Evolutionary conservation across 1,139 yeast genomes (phyloP).

Genomic region (Diutina siamensis): DNA sequence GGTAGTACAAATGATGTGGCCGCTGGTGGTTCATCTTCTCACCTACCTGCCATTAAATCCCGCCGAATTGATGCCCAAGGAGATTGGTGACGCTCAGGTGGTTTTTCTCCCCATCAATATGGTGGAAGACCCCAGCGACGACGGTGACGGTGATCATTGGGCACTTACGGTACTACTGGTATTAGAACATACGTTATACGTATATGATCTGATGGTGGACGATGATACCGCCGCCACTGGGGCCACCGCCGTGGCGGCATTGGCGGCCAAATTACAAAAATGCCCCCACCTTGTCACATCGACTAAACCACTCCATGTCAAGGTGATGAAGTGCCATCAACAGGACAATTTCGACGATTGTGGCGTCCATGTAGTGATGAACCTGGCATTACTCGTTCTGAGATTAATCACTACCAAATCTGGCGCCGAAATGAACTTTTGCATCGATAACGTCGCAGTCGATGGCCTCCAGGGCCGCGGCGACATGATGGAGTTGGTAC

Average conservation of each 20-base stretch:
- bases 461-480: constrained; percentile 1
- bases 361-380: constrained; percentile 17
- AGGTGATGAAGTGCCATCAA: constrained; percentile 27
- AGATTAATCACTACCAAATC: not conserved
- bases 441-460: not conserved
- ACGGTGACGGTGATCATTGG: constrained; percentile 36
- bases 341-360: constrained; percentile 37
- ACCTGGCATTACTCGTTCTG: not conserved
- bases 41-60: constrained; percentile 2
- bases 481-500: not conserved
- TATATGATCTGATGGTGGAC: constrained; percentile 30
- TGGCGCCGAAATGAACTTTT: not conserved
- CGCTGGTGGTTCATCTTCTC: constrained; percentile 5
- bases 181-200: constrained; percentile 20
- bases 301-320: constrained; percentile 12
- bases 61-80: constrained; percentile 12
- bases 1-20: not conserved
- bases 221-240: constrained; percentile 11
- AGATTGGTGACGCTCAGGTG: constrained; percentile 22
- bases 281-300: constrained; percentile 12
- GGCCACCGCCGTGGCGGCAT: constrained; percentile 14
- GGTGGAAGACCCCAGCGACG: constrained; percentile 18
- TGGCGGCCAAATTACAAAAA: constrained; percentile 16
- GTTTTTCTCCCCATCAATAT: constrained; percentile 31
- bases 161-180: constrained; percentile 23